phyloP scores from a whole-genome alignment of 352 stramenopile genomes.

The Hyaloperonospora arabidopsidis region DNA sequence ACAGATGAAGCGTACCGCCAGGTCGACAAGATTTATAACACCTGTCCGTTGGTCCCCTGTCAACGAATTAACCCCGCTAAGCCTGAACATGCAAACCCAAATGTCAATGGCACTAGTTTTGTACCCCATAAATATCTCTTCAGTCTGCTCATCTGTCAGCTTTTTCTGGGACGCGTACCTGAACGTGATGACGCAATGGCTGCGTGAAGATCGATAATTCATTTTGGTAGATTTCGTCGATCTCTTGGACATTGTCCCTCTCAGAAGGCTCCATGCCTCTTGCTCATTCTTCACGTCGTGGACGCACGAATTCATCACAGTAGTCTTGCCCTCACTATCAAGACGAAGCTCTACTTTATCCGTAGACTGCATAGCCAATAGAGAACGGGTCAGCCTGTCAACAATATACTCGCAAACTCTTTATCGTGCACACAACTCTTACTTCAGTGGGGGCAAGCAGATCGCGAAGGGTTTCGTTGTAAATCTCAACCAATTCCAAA shows the following conservation, averaged over 20 bases:
- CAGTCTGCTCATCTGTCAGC: neutral
- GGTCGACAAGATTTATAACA: slow-evolving; percentile 73
- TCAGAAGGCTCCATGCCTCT: slow-evolving; percentile 58
- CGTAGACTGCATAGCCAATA: slow-evolving; percentile 26
- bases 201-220: slow-evolving; percentile 86
- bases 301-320: slow-evolving; percentile 56
- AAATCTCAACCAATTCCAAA: slow-evolving; percentile 93
- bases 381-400: slow-evolving; percentile 1
- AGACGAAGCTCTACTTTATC: slow-evolving; percentile 70
- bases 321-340: slow-evolving; percentile 57
- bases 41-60: slow-evolving; percentile 51
- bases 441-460: slow-evolving; percentile 69
- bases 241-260: slow-evolving; percentile 48
- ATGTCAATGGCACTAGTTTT: neutral
- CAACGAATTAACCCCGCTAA: slow-evolving; percentile 54
- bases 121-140: neutral
- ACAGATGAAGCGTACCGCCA: slow-evolving; percentile 43
- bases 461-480: slow-evolving; percentile 95
- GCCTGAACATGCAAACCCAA: slow-evolving; percentile 19
- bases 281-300: slow-evolving; percentile 47
- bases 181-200: slow-evolving; percentile 82
- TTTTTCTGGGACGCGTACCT: slow-evolving; percentile 27
- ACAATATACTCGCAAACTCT: neutral
- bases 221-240: slow-evolving; percentile 81
- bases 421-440: slow-evolving; percentile 12